These are phyloP conservation scores for Calonectria leucothoes DNA, from an alignment of 2,329 filamentous ascomycete species.

Conservation along the genomic window DNA sequence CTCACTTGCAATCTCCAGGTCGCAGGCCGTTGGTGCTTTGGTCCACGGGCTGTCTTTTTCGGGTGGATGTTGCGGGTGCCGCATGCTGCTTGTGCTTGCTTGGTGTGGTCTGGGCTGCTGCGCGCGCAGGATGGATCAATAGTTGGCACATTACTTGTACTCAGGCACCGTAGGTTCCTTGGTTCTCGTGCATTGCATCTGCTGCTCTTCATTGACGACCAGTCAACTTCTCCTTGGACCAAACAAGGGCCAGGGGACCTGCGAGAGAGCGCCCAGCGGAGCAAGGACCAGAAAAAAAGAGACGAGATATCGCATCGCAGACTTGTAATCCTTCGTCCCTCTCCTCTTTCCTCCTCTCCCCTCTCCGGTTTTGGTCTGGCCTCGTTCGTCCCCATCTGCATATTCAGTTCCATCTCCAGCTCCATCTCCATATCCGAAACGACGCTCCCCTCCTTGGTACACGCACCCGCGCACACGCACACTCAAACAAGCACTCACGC, in stretches of 20 bases:
- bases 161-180: constrained; percentile 8
- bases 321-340: constrained; percentile 10
- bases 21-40: constrained; percentile 22
- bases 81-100: constrained; percentile 10
- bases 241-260: constrained; percentile 33
- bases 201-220: constrained; percentile 22
- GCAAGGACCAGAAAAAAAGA: no score
- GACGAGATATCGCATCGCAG: constrained; percentile 28
- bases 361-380: constrained; percentile 17
- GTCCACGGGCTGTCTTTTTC: constrained; percentile 22
- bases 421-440: constrained; percentile 7
- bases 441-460: constrained; percentile 3
- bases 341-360: constrained; percentile 18
- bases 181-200: constrained; percentile 17
- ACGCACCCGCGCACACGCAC: constrained; percentile 7
- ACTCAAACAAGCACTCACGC: constrained; percentile 4
- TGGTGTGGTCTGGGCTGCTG: constrained; percentile 11
- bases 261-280: constrained; percentile 15
- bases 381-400: background rate
- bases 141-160: constrained; percentile 7
- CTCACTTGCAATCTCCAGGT: constrained; percentile 46
- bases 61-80: constrained; percentile 19
- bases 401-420: background rate
- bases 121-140: constrained; percentile 5
- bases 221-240: constrained; percentile 23